Conservation (phyloP, 2,329 filamentous ascomycete species). For the Balansia obtecta region DNA sequence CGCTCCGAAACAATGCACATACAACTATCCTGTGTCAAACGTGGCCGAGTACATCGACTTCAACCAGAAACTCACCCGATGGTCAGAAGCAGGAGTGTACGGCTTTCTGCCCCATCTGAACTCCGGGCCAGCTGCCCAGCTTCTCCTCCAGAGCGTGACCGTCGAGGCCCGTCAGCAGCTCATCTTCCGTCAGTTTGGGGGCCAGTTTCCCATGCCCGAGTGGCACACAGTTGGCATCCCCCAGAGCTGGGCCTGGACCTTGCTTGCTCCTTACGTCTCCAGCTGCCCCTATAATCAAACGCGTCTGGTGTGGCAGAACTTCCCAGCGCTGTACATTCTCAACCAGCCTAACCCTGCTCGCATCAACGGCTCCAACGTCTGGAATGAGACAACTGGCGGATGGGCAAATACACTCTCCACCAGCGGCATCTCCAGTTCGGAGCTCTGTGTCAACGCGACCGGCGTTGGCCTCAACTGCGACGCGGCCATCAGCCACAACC, state of each 20-base stretch:
- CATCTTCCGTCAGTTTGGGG: slow-evolving; percentile 72
- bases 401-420: slow-evolving; percentile 43
- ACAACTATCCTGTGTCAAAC: slow-evolving; percentile 68
- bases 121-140: slow-evolving; percentile 58
- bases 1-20: slow-evolving; percentile 64
- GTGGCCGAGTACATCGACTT: slow-evolving; percentile 74
- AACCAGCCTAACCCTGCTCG: slow-evolving; percentile 69
- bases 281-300: slow-evolving; percentile 63
- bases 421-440: slow-evolving; percentile 26
- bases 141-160: slow-evolving; percentile 65
- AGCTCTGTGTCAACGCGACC: slow-evolving; percentile 46
- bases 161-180: slow-evolving; percentile 74
- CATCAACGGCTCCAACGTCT: slow-evolving; percentile 46
- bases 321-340: slow-evolving; percentile 55
- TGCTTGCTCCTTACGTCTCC: slow-evolving; percentile 69
- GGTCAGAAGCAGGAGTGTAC: slow-evolving; percentile 68
- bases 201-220: slow-evolving; percentile 68
- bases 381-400: slow-evolving; percentile 52
- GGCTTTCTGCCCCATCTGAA: slow-evolving; percentile 71
- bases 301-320: slow-evolving; percentile 74
- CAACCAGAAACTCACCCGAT: slow-evolving; percentile 73
- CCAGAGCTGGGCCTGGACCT: slow-evolving; percentile 75
- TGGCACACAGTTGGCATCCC: slow-evolving; percentile 74
- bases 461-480: slow-evolving; percentile 43
- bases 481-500: slow-evolving; percentile 56